Base-by-base conservation (phyloP, 495 filamentous ascomycete genomes). In the Xylaria flabelliformis region DNA sequence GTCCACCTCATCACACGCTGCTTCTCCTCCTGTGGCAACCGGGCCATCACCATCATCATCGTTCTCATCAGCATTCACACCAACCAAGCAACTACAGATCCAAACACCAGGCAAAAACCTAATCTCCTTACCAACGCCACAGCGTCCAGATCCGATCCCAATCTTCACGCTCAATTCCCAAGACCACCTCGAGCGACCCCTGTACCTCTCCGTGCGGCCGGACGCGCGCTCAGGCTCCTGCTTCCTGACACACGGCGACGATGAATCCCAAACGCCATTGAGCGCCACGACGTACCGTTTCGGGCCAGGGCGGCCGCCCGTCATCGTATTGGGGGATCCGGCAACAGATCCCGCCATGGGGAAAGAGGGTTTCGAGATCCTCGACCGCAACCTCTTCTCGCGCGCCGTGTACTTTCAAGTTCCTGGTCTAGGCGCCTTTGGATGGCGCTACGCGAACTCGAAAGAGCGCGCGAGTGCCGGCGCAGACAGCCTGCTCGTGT, bases 221-320 rank as follows among this genome's bases (percentile, higher is more conserved):
- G 69, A 72, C 2, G 79, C 75, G 55, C 74, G 76, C 72, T 87
- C 85, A 1, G 87, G 88, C 3, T 82, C 79, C 68, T 82, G 77
- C 73, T 73, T 56, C 48, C 80, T 83, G 34, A 56, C 73, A 75
- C 41, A 29, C 44, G 58, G 58, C 56, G 70, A 75, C 75, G 24
- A 62, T 61, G 44, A 80, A 75, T 8, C 64, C 42, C 58, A 58
- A 19, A 21, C 64, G 21, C 56, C 72, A 4, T 64, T 86, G 3
- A 79, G 81, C 64, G 80, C 73, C 4, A 88, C 86, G 0, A 84
- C 80, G 2, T 89, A 88, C 76, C 82, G 82, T 69, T 87, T 85
- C 74, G 86, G 85, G 1, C 87, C 86, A 15, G 79, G 79, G 34
- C 78, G 80, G 8, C 70, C 72, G 3, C 79, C 80, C 15, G 73